Evolutionary conservation across 129 eudicot genomes (phyloP).

Genomic region (Flaveria linearis): DNA sequence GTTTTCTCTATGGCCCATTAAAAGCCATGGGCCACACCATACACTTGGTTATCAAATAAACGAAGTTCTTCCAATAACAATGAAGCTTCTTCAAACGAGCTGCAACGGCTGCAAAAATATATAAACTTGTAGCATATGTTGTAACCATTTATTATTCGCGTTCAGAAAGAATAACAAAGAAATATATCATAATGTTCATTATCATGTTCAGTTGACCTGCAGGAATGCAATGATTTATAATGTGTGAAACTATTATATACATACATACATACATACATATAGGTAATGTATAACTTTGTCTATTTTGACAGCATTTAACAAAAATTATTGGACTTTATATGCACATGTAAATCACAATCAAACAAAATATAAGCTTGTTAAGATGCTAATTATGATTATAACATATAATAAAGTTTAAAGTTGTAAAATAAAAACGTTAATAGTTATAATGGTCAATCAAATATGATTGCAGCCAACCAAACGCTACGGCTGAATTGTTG

Average conservation of each 20-base stretch:
- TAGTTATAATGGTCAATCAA: neutral
- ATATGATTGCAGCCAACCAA: no score
- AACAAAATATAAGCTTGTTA: neutral
- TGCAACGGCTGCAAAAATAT: constrained; percentile 74
- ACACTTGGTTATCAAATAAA: constrained; percentile 84
- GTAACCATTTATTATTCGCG: neutral
- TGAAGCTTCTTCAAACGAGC: constrained; percentile 90
- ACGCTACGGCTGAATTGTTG: no score
- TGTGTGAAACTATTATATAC: no score
- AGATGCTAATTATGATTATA: neutral
- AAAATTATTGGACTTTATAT: neutral
- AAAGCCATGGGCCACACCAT: constrained; percentile 94
- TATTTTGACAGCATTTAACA: no score
- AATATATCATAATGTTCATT: neutral
- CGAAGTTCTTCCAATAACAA: constrained; percentile 84
- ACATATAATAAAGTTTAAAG: neutral
- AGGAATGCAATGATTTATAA: neutral
- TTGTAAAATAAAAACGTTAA: neutral
- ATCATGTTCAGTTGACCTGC: neutral
- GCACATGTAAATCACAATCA: neutral
- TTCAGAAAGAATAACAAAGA: neutral
- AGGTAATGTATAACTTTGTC: neutral
- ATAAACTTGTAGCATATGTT: neutral
- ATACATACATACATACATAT: no score
- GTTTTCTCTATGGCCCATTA: constrained; percentile 73